Base-by-base conservation (phyloP, 305 asterid species). In the Rubia tinctorum region DNA sequence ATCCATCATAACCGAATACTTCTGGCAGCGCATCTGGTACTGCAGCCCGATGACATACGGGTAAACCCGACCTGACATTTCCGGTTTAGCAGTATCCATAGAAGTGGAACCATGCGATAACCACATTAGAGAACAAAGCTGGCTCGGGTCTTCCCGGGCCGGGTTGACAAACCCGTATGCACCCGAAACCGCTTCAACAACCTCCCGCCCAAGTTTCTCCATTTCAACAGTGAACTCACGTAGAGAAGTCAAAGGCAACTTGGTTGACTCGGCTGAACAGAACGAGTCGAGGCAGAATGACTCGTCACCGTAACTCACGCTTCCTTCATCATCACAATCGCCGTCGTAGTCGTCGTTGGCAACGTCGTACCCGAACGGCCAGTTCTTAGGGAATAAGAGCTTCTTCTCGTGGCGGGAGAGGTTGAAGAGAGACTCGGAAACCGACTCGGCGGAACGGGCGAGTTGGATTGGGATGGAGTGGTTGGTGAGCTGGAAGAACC, bases 291-390 rank as follows among this genome's bases (percentile, higher is more conserved):
- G 66, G 51, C 74, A 71, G 74, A 71, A 56, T 6, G 51, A 71
- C 49, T 89, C 88, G 79, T 84, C 91, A 7, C 77, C 72, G 5
- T 37, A 25, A 55, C 44, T 22, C 65, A 15, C 5, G 71, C 44
- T 68, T 61, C 70, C 82, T 17, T 69, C 82, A 7, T 79, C 82
- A 2, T 80, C 84, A 2, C 40, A 37, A 5, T 78, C 23, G 45
- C 4, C 89, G 8, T 71, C 82, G 6, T 30, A 69, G 30, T 60
- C 73, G 25, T 71, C 79, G 8, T 13, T 61, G 42, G 61, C 73
- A 23, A 51, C 60, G 25, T 88, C 90, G 45, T 82, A 84, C 17
- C 97, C 97, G 56, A 91, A 68, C 5, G 97, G 97, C 96, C 96
- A 91, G 85, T 84, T 81, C 25, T 59, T 73, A 11, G 94, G 88